Conservation (phyloP, 2,329 filamentous ascomycete genomes). For the Diaporthe capsici region DNA sequence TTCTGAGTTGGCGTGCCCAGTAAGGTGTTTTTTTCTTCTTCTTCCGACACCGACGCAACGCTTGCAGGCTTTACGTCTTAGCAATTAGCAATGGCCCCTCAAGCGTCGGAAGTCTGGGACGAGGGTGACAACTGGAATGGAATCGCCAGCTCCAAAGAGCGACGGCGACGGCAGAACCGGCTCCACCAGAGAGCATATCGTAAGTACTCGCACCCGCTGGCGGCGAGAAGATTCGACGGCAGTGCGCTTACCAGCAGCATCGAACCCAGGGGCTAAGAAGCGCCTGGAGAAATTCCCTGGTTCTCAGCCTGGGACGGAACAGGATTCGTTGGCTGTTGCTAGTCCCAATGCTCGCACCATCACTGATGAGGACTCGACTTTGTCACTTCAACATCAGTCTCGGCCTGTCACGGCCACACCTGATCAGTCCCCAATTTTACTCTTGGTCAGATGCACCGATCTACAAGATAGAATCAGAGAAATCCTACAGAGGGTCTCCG, state of each 20-base stretch:
- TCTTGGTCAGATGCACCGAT: not conserved
- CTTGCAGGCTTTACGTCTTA: not conserved
- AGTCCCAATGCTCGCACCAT: not conserved
- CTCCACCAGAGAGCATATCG: slow-evolving; percentile 16
- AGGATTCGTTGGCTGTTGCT: not conserved
- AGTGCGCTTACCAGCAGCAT: not conserved
- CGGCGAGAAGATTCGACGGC: not conserved
- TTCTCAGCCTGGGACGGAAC: not conserved
- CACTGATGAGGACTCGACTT: not conserved
- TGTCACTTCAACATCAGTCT: not conserved
- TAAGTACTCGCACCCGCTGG: not conserved
- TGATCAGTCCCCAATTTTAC: not conserved
- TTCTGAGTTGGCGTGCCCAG: not conserved
- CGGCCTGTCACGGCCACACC: not conserved
- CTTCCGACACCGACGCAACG: not conserved
- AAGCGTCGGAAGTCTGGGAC: not conserved
- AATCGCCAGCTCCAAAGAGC: not conserved
- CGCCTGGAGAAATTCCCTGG: not conserved
- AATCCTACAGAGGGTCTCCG: not conserved
- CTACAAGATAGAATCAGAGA: not conserved
- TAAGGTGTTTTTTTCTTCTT: not conserved
- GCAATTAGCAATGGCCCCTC: not conserved
- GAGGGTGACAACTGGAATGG: not conserved
- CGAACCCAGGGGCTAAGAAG: not conserved
- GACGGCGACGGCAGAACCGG: slow-evolving; percentile 4